phyloP scores from a whole-genome alignment of 1,284 basidiomycete genomes.

The Pterula multifida region DNA sequence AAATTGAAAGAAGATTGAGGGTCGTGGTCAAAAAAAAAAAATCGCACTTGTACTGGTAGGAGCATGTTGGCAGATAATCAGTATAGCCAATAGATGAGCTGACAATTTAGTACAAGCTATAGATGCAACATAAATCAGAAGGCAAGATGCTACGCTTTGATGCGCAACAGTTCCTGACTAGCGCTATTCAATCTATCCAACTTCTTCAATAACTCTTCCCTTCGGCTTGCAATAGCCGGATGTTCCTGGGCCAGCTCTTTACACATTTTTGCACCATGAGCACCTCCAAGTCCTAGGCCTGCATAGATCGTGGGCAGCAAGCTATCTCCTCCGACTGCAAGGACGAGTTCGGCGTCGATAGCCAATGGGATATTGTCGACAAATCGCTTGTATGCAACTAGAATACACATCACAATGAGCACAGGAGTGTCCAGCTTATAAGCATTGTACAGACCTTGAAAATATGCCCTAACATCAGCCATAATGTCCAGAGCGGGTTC shows the following conservation, averaged over 20 bases:
- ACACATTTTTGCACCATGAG: conserved; percentile 36
- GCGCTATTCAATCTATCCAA: conserved; percentile 40
- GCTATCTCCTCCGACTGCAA: conserved; percentile 30
- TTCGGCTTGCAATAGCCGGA: conserved; percentile 26
- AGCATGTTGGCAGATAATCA: too few species aligned
- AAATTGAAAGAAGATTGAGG: too few species aligned
- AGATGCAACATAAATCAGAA: background rate
- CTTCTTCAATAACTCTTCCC: conserved; percentile 40
- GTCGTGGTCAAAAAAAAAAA: too few species aligned
- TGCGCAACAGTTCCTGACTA: conserved; percentile 27
- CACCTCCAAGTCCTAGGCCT: conserved; percentile 32
- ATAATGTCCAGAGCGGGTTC: conserved; percentile 51
- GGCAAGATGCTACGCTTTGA: conserved; percentile 1
- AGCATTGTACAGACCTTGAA: conserved; percentile 36
- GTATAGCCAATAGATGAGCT: too few species aligned
- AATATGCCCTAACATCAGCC: conserved; percentile 63
- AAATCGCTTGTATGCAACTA: conserved; percentile 62
- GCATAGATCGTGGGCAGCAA: conserved; percentile 22
- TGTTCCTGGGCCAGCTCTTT: conserved; percentile 44
- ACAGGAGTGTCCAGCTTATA: background rate
- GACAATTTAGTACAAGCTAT: too few species aligned
- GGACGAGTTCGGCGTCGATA: conserved; percentile 51
- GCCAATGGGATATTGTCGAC: conserved; percentile 49
- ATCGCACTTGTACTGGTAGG: too few species aligned
- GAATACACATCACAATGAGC: background rate